Conservation (phyloP, 345 rosid genomes). For the Eucalyptus cladocalyx region DNA sequence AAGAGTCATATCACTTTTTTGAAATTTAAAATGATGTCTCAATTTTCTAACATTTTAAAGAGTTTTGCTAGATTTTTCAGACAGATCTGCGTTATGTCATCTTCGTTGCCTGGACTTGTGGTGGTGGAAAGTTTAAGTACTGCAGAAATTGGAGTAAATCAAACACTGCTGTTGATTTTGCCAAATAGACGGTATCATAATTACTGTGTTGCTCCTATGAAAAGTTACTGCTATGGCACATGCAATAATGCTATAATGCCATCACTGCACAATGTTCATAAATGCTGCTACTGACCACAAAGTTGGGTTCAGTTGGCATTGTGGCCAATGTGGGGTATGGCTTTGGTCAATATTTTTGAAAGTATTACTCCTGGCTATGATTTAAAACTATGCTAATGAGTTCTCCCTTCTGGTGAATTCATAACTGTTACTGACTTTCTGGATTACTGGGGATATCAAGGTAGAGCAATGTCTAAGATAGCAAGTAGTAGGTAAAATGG, state of each 20-base stretch:
- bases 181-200: background rate
- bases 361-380: background rate
- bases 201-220: background rate
- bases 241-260: background rate
- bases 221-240: background rate
- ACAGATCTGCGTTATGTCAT: background rate
- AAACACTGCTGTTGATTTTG: background rate
- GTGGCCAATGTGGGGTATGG: background rate
- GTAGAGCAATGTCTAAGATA: background rate
- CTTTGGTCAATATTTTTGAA: background rate
- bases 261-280: background rate
- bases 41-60: background rate
- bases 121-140: background rate
- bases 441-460: background rate
- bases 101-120: background rate
- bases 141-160: background rate
- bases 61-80: background rate
- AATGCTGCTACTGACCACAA: background rate
- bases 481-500: background rate
- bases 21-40: background rate
- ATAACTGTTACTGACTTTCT: background rate
- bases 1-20: background rate
- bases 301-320: background rate
- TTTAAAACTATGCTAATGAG: background rate
- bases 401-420: background rate